Evolutionary conservation across 306 rosid species (phyloP), one percentile per base, ranked within the genome.

Genomic region (Luffa acutangula): DNA sequence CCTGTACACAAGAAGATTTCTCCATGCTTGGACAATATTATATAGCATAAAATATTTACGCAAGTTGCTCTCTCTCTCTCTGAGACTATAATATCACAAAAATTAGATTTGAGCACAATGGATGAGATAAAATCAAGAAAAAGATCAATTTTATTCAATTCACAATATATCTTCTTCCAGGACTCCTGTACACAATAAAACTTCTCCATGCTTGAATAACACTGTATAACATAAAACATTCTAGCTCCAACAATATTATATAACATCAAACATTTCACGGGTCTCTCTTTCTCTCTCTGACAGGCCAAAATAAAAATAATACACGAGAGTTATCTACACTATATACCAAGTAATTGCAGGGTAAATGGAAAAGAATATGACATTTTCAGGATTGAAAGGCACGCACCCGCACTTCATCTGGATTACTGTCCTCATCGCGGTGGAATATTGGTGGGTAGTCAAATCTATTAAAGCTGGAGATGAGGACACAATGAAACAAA

Each of bases 391-490:
- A 79, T 63, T 83, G 87, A 33, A 82, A 85, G 82, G 80, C n/a
- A 51, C 92, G 49, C 65, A 94, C 98, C 97, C 93, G 87, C 75
- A 95, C 33, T 87, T 95, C 98, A 81, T 95, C 97, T 57, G 80
- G 90, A 78, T 89, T 91, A 58, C 82, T 80, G 75, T 91, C 93
- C 48, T 88, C 97, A 59, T 91, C 96, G 10, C 84, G 97, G 39
- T 91, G 93, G 81, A 95, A 91, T 85, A 95, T 91, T 67, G 98
- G 98, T 10, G 97, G 89, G 77, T 79, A 91, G 59, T 95, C 98
- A 82, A 93, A 95, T 85, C 87, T 91, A 84, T 90, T 93, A 83
- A 95, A 95, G 85, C 98, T 95, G 96, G 77, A 80, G 85, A 81
- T 45, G 75, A 41, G 75, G 83, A 83, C 78, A 76, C 66, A 87